A percentile compares a stretch with the other conserved stretches of the same genome.
Evolutionary conservation across 768 basidiomycete genomes (phyloP).

Genomic region (Collybiopsis luxurians): DNA sequence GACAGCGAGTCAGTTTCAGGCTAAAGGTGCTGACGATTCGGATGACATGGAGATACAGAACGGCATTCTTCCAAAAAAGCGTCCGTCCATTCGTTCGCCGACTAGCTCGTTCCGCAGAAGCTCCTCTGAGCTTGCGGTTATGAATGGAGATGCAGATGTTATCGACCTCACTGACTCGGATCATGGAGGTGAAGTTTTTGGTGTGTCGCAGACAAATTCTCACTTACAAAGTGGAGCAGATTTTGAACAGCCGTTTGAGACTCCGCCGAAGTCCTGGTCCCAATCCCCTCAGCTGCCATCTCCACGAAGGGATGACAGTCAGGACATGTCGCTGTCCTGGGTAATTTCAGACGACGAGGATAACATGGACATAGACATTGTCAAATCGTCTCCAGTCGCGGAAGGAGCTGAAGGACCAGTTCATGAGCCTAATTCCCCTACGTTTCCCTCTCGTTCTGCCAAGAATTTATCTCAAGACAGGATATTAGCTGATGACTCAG

Average conservation of each 20-base stretch:
- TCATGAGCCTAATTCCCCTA: too few species aligned
- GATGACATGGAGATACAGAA: slow-evolving; percentile 56
- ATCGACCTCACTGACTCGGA: slow-evolving; percentile 19
- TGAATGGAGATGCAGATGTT: slow-evolving; percentile 8
- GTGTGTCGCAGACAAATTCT: slow-evolving; percentile 1
- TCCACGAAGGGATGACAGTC: background rate
- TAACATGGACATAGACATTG: slow-evolving; percentile 48
- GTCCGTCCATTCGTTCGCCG: background rate
- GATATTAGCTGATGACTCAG: slow-evolving; percentile 18
- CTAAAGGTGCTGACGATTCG: slow-evolving; percentile 47
- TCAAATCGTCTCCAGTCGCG: slow-evolving; percentile 47
- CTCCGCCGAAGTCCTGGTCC: background rate
- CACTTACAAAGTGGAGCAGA: background rate
- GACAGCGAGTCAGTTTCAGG: slow-evolving; percentile 40
- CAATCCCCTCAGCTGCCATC: background rate
- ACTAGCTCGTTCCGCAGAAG: background rate
- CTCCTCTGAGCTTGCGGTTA: background rate
- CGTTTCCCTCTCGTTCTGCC: too few species aligned
- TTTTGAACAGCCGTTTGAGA: slow-evolving; percentile 6
- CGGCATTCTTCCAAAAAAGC: slow-evolving; percentile 25
- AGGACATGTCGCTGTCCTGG: too few species aligned
- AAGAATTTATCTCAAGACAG: background rate
- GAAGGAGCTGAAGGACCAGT: background rate
- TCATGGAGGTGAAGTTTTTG: slow-evolving; percentile 5
- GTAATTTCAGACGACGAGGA: slow-evolving; percentile 42